These are phyloP conservation scores for Hymenoscyphus linearis DNA, from an alignment of 2,329 filamentous ascomycete species.

Conservation along the genomic window DNA sequence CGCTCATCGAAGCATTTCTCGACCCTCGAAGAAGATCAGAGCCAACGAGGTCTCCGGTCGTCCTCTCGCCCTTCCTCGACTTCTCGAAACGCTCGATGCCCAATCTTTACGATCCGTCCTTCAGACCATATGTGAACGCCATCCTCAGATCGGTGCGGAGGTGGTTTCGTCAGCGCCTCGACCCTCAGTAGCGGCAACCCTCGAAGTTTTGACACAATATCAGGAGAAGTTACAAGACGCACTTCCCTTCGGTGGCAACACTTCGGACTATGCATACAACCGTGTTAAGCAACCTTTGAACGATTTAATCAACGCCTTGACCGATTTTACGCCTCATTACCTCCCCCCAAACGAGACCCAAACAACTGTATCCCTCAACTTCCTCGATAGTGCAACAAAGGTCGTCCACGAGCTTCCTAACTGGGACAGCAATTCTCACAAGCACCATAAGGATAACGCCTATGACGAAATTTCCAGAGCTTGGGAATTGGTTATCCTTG, in stretches of 20 bases:
- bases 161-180: conserved; percentile 78
- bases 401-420: conserved; percentile 85
- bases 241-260: conserved; percentile 79
- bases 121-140: conserved; percentile 85
- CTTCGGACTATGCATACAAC: conserved; percentile 92
- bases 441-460: conserved; percentile 87
- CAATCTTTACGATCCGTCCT: conserved; percentile 79
- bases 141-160: conserved; percentile 80
- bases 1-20: conserved; percentile 59
- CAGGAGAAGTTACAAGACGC: conserved; percentile 70
- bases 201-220: conserved; percentile 78
- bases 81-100: conserved; percentile 90
- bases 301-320: conserved; percentile 79
- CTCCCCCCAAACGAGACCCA: conserved; percentile 87
- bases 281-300: conserved; percentile 76
- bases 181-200: conserved; percentile 75
- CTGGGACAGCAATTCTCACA: conserved; percentile 85
- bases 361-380: conserved; percentile 75
- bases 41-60: conserved; percentile 63
- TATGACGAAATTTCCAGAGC: conserved; percentile 95
- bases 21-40: conserved; percentile 59
- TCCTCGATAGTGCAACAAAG: conserved; percentile 83
- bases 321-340: conserved; percentile 93
- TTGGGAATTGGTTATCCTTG: conserved; percentile 86
- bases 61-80: conserved; percentile 62